Conservation (phyloP, 2,329 filamentous ascomycete species). For the Plectosphaerella plurivora region DNA sequence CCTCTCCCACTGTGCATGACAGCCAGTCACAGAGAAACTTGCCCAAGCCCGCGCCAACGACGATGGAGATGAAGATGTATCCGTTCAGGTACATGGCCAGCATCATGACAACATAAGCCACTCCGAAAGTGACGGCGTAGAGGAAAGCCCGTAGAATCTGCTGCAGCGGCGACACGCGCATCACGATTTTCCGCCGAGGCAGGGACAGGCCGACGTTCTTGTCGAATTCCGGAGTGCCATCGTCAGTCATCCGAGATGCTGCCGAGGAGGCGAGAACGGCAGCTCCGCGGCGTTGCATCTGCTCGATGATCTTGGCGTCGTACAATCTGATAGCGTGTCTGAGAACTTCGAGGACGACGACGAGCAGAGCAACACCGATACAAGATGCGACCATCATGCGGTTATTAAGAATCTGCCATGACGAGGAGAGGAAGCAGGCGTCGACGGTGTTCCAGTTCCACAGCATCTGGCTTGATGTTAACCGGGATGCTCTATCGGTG, state of each 20-base stretch:
- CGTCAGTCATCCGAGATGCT: background rate
- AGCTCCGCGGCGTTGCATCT: slow-evolving; percentile 27
- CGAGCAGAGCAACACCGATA: slow-evolving; percentile 36
- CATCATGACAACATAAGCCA: slow-evolving; percentile 40
- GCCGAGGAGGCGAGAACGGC: slow-evolving; percentile 17
- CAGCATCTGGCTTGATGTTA: slow-evolving; percentile 30
- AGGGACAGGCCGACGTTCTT: slow-evolving; percentile 6
- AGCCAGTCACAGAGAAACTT: slow-evolving; percentile 53
- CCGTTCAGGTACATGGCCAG: slow-evolving; percentile 42
- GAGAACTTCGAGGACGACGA: slow-evolving; percentile 32
- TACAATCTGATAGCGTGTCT: slow-evolving; percentile 36
- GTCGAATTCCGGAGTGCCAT: too few relatives aligned
- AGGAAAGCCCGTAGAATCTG: slow-evolving; percentile 33
- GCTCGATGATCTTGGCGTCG: slow-evolving; percentile 31
- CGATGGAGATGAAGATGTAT: slow-evolving; percentile 37
- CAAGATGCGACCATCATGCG: slow-evolving; percentile 38
- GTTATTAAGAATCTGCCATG: slow-evolving; percentile 33
- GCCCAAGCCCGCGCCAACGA: slow-evolving; percentile 43
- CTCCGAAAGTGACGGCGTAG: slow-evolving; percentile 32
- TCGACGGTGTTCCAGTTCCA: slow-evolving; percentile 40
- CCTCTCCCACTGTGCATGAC: background rate
- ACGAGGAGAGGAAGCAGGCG: slow-evolving; percentile 33
- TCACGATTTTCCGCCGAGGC: slow-evolving; percentile 14
- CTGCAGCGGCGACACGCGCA: slow-evolving; percentile 33
- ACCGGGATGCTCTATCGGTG: background rate